A percentile compares a stretch with the other conserved stretches of the same genome.
Evolutionary conservation across 2,329 filamentous ascomycete genomes (phyloP).

Genomic region (Cladosporium sp.): DNA sequence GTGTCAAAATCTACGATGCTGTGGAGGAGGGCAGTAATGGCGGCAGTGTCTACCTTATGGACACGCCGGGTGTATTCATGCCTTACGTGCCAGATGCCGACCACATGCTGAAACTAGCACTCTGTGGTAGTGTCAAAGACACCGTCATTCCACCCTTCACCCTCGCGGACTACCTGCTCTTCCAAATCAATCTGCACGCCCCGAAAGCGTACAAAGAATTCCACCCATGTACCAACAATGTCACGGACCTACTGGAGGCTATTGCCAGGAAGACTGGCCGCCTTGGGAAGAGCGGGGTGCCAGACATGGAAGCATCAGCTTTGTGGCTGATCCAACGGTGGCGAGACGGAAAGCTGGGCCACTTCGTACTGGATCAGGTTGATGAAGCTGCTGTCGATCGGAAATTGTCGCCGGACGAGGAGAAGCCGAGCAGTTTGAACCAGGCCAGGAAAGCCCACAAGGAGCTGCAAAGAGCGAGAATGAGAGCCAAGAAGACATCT

Average conservation of each 20-base stretch:
- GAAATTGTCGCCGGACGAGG: conserved; percentile 49
- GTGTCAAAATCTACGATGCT: conserved; percentile 75
- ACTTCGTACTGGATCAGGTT: conserved; percentile 78
- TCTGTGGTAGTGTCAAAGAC: conserved; percentile 89
- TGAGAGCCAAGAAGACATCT: conserved; percentile 20
- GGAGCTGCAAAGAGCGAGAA: conserved; percentile 43
- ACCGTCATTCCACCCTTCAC: conserved; percentile 76
- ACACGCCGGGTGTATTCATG: conserved; percentile 94
- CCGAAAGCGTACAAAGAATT: conserved; percentile 65
- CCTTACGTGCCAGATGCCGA: conserved; percentile 84
- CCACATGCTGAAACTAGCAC: conserved; percentile 91
- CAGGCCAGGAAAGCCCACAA: conserved; percentile 71
- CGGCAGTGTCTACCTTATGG: conserved; percentile 76
- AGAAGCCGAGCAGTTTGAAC: conserved; percentile 60
- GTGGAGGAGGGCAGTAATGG: conserved; percentile 53
- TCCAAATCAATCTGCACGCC: conserved; percentile 71
- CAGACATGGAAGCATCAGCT: conserved; percentile 72
- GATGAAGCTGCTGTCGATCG: conserved; percentile 61
- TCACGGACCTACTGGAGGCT: conserved; percentile 68
- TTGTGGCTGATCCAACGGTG: conserved; percentile 80
- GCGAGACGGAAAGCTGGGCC: conserved; percentile 74
- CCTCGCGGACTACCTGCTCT: conserved; percentile 88
- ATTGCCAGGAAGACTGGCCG: conserved; percentile 76
- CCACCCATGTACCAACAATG: conserved; percentile 77
- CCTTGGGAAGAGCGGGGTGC: conserved; percentile 70